Conservation (phyloP, 129 eudicot genomes). For the Apium graveolens region DNA sequence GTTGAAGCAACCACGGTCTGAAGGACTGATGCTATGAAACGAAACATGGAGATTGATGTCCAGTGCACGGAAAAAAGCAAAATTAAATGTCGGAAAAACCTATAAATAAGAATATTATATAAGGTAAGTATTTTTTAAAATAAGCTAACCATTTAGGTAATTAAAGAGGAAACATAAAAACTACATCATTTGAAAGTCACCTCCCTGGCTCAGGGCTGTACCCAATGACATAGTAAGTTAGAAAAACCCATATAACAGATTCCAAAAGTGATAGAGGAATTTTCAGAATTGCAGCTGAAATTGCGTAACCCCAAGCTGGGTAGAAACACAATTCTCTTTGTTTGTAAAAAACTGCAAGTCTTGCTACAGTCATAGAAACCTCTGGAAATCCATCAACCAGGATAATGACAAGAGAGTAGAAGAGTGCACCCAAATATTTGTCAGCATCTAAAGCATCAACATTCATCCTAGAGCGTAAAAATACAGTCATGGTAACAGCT, state of each 20-base stretch:
- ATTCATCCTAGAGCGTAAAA: constrained; percentile 26
- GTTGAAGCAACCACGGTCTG: constrained; percentile 47
- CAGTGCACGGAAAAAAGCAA: constrained; percentile 23
- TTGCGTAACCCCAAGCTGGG: constrained; percentile 58
- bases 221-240: constrained; percentile 48
- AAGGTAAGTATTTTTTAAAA: neutral
- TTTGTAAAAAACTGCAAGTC: constrained; percentile 42
- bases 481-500: constrained; percentile 34
- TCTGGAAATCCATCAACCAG: constrained; percentile 46
- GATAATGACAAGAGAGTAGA: constrained; percentile 28
- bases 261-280: constrained; percentile 37
- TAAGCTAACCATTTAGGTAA: neutral
- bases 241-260: constrained; percentile 31
- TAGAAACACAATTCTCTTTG: constrained; percentile 42
- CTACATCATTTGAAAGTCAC: constrained; percentile 14
- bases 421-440: constrained; percentile 43
- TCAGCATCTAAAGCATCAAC: constrained; percentile 34
- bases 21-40: constrained; percentile 24
- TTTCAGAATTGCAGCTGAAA: constrained; percentile 40
- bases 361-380: constrained; percentile 38
- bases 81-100: constrained; percentile 40
- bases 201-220: constrained; percentile 34
- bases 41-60: constrained; percentile 16
- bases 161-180: neutral
- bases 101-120: neutral